Conservation (phyloP, 768 basidiomycete species). For the Cyclocybe aegerita region DNA sequence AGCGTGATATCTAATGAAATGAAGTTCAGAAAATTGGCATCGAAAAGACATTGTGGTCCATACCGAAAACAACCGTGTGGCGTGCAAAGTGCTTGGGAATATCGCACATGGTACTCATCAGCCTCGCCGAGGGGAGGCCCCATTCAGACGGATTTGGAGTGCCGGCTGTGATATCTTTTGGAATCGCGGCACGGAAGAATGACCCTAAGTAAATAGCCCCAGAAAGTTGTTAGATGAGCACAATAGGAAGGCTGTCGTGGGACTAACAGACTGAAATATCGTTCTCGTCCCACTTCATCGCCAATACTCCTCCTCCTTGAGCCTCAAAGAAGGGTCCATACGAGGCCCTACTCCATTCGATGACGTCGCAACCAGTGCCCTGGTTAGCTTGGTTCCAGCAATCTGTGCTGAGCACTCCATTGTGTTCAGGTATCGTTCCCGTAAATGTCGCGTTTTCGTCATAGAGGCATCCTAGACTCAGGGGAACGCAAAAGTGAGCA, state of each 20-base stretch:
- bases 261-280: constrained; percentile 78
- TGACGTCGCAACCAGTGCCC: constrained; percentile 77
- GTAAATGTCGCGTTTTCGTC: constrained; percentile 23
- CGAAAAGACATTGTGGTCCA: constrained; percentile 29
- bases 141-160: constrained; percentile 67
- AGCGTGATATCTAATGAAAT: constrained; percentile 72
- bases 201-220: constrained; percentile 51
- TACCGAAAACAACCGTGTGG: constrained; percentile 76
- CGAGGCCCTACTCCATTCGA: too few species aligned
- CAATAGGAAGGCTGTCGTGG: too few species aligned
- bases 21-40: not conserved
- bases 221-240: too few species aligned
- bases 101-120: constrained; percentile 57
- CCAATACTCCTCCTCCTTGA: constrained; percentile 81
- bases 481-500: too few species aligned
- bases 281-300: constrained; percentile 85
- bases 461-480: constrained; percentile 20
- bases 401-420: constrained; percentile 46
- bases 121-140: constrained; percentile 67
- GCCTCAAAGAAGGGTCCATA: constrained; percentile 79
- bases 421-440: constrained; percentile 25
- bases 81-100: constrained; percentile 60
- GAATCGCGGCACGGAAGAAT: constrained; percentile 79
- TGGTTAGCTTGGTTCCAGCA: constrained; percentile 52
- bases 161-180: constrained; percentile 60